Base-by-base conservation (phyloP, 495 filamentous ascomycete genomes). In the Penicillium alfredii region DNA sequence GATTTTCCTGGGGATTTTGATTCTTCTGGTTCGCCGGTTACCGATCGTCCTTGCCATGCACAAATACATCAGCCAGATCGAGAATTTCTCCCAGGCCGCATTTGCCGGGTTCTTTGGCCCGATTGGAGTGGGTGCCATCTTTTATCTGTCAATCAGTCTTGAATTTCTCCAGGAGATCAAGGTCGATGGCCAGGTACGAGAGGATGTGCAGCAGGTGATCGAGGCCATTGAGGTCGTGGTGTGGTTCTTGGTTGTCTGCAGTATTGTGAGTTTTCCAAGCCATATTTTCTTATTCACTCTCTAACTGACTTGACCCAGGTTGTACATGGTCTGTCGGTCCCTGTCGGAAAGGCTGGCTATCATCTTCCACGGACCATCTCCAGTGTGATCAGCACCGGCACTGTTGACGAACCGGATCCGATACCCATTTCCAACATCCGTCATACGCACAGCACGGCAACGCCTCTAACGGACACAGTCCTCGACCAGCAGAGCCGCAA, bases 101-200 rank as follows among this genome's bases (percentile, higher is more conserved):
- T 93, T 94, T 44, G 84, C 88, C 19, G 90, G 88, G 4, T 94
- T 94, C 68, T 95, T 95, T 47, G 90, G 89, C 0, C 90, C 88
- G 8, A 90, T 97, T 41, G 89, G 90, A n/a, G 86, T 95, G 4
- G 86, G 82, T 28, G 87, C 88, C 3, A 73, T 95, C 27, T 95
- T 94, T 60, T 95, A 95, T 53, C 71, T 94, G 13, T 89, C 86
- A 45, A 66, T 94, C 47, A 78, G 73, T 21, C 63, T 82, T 1
- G 82, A 90, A 25, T 94, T 85, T 44, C 55, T 76, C 0, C 43
- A 46, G 4, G 39, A 61, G 4, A 63, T 84, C 33, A 71, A 62
- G 6, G 66, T 81, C 3, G 69, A 81, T 38, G 81, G 74, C 2
- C 47, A 71, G 19, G 59, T 77, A 12, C 73, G 86, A 19, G 69